These are phyloP conservation scores for Candida neerlandica DNA, from an alignment of 1,139 yeast genomes.

Conservation along the genomic window DNA sequence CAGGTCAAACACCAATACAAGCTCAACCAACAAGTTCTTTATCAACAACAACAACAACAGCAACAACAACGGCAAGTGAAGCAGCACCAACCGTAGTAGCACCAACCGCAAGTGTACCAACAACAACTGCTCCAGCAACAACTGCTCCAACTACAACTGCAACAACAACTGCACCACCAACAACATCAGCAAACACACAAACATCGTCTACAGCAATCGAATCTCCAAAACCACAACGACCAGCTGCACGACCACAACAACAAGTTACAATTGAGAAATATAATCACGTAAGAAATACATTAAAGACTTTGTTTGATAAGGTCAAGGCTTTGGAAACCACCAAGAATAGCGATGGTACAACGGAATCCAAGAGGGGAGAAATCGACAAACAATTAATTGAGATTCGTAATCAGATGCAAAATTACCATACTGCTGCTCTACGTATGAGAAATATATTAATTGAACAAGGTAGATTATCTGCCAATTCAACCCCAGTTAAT, in stretches of 20 bases:
- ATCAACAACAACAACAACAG: conserved; percentile 9
- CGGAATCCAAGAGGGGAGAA: conserved; percentile 19
- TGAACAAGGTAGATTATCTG: conserved; percentile 31
- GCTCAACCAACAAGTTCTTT: conserved; percentile 5
- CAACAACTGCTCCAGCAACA: conserved; percentile 9
- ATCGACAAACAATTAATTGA: conserved; percentile 40
- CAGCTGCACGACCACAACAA: conserved; percentile 10
- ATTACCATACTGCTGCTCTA: conserved; percentile 41
- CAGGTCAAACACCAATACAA: conserved; percentile 5
- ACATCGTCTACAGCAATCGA: conserved; percentile 3
- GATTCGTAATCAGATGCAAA: conserved; percentile 35
- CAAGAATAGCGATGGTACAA: conserved; percentile 27
- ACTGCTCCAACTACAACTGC: conserved; percentile 9
- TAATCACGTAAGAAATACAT: conserved; percentile 40
- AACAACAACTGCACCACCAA: conserved; percentile 7
- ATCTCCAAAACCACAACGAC: conserved; percentile 14
- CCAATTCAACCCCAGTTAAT: conserved; percentile 16
- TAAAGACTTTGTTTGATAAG: conserved; percentile 48
- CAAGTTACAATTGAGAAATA: conserved; percentile 42
- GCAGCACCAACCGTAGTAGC: conserved; percentile 8
- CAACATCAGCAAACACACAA: conserved; percentile 10
- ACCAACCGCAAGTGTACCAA: too few relatives aligned
- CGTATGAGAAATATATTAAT: conserved; percentile 42
- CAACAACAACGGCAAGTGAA: conserved; percentile 10
- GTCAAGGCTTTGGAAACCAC: conserved; percentile 28